phyloP scores from a whole-genome alignment of 495 filamentous ascomycete species.

The Daldinia grandis region DNA sequence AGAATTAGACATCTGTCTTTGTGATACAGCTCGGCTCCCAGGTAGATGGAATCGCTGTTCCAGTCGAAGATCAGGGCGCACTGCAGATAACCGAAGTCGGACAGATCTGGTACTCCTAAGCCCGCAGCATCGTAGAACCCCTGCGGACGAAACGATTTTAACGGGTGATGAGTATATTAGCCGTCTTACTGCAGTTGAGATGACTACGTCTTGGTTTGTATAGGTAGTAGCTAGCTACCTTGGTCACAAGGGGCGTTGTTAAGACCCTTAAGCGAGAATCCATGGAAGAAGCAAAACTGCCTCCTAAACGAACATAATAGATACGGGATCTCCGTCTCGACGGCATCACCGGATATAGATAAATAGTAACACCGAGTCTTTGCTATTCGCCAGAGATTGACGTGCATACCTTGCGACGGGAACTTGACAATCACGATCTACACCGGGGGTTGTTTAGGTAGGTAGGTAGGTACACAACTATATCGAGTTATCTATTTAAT shows the following conservation, averaged over 20 bases:
- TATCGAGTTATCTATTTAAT: background rate
- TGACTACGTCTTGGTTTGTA: background rate
- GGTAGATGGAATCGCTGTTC: conserved; percentile 45
- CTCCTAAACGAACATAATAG: background rate
- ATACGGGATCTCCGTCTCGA: conserved; percentile 18
- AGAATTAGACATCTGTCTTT: conserved; percentile 45
- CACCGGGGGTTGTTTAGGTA: background rate
- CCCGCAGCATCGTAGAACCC: conserved; percentile 45
- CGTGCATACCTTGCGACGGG: conserved; percentile 18
- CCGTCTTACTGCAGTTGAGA: conserved; percentile 12
- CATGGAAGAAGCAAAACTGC: background rate
- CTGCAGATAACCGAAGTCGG: conserved; percentile 49
- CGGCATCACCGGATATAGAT: conserved; percentile 13
- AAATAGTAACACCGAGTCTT: conserved; percentile 1
- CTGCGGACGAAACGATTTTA: conserved; percentile 32
- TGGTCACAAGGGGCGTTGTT: no score
- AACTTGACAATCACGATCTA: conserved; percentile 11
- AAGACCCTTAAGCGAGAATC: background rate
- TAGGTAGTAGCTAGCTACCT: background rate
- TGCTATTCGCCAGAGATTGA: background rate
- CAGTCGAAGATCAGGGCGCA: conserved; percentile 46
- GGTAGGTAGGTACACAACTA: no score
- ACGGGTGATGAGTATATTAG: conserved; percentile 23
- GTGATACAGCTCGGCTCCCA: conserved; percentile 43
- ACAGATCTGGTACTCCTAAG: conserved; percentile 48